Conservation (phyloP, 139 green algal genomes). For the Closterium sp. region DNA sequence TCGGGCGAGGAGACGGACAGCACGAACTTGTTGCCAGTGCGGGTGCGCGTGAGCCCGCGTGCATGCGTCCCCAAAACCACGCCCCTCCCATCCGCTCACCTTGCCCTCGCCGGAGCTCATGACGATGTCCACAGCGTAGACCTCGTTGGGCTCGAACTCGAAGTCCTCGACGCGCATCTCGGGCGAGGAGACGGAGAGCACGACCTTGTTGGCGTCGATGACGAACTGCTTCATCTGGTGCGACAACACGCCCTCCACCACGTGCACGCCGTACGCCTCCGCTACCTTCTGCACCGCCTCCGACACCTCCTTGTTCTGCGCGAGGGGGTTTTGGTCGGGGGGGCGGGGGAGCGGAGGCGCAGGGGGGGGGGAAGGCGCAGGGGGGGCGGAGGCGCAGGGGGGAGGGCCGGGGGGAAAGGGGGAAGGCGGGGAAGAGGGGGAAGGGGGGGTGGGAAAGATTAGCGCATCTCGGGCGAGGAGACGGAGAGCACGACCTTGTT, state of each 20-base stretch:
- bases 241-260: constrained; percentile 93
- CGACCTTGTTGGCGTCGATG: too few species aligned
- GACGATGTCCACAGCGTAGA: constrained; percentile 93
- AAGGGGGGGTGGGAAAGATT: too few species aligned
- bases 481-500: constrained; percentile 94
- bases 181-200: constrained; percentile 73
- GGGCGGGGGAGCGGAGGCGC: constrained; percentile 12
- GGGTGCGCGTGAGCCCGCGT: constrained; percentile 94
- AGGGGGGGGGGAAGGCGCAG: too few species aligned
- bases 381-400: too few species aligned
- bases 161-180: constrained; percentile 85
- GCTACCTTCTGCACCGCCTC: constrained; percentile 70
- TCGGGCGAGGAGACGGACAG: constrained; percentile 76
- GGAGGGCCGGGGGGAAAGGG: too few species aligned
- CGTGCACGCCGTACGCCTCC: constrained; percentile 81
- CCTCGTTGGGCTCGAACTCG: constrained; percentile 95
- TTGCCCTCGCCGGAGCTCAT: constrained; percentile 87
- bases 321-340: background rate
- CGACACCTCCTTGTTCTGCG: constrained; percentile 70
- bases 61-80: constrained; percentile 96
- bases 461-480: constrained; percentile 65
- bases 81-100: constrained; percentile 35
- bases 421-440: too few species aligned
- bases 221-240: constrained; percentile 97
- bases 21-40: too few species aligned